These are phyloP conservation scores for Colletotrichum nymphaeae DNA, from an alignment of 2,329 filamentous ascomycete genomes.

Conservation along the genomic window DNA sequence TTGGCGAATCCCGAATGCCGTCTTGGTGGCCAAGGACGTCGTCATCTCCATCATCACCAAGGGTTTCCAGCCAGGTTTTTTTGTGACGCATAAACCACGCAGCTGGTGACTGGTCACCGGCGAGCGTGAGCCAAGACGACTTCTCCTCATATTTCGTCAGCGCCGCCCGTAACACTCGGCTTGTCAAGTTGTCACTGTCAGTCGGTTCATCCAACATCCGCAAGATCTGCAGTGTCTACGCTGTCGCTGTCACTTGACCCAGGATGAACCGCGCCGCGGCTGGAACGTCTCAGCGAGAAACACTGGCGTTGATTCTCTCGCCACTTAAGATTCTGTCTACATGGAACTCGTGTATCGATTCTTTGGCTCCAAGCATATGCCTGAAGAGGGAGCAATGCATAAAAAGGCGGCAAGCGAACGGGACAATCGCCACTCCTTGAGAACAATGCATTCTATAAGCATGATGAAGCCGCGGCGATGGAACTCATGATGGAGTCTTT, in stretches of 20 bases:
- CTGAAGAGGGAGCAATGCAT: not conserved
- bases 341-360: not conserved
- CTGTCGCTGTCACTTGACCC: not conserved
- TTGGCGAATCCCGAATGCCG: slow-evolving; percentile 26
- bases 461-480: not conserved
- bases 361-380: not conserved
- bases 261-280: not conserved
- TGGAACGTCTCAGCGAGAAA: not conserved
- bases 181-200: not conserved
- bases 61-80: not conserved
- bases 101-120: not conserved
- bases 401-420: not conserved
- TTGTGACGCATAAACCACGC: slow-evolving; percentile 22
- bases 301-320: not conserved
- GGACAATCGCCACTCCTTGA: not conserved
- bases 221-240: not conserved
- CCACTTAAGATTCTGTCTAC: not conserved
- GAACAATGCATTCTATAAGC: not conserved
- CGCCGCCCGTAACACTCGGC: not conserved
- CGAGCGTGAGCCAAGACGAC: slow-evolving; percentile 16
- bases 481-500: not conserved
- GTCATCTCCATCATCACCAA: not conserved
- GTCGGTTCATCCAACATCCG: slow-evolving; percentile 25
- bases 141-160: slow-evolving; percentile 1
- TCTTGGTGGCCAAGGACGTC: slow-evolving; percentile 24